A percentile compares a stretch with the other conserved stretches of the same genome.
These are phyloP conservation scores for Xylariaceae sp. DNA, from an alignment of 2,329 filamentous ascomycete genomes.

Conservation along the genomic window DNA sequence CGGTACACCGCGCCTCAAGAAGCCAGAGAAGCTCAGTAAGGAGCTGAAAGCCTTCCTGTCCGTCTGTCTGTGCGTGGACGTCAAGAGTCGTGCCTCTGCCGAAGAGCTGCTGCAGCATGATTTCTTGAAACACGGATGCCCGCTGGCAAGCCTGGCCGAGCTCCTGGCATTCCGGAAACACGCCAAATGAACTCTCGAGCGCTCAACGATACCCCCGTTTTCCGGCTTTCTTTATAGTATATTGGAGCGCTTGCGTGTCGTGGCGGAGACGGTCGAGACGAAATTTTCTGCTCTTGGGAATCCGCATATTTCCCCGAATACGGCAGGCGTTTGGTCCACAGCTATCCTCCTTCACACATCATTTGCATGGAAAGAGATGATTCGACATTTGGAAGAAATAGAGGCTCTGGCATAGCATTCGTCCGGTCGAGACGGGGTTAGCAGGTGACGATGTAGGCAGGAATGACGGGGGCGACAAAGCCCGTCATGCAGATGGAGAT, in stretches of 20 bases:
- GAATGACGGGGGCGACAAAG: no score
- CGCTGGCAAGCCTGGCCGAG: slow-evolving; percentile 73
- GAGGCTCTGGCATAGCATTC: slow-evolving; percentile 9
- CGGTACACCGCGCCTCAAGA: slow-evolving; percentile 93
- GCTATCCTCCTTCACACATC: slow-evolving; percentile 12
- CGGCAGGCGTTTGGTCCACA: slow-evolving; percentile 11
- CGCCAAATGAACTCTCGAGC: slow-evolving; percentile 41
- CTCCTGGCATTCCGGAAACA: slow-evolving; percentile 81
- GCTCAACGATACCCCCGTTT: slow-evolving; percentile 20
- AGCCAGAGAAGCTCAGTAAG: slow-evolving; percentile 95
- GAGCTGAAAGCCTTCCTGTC: slow-evolving; percentile 96
- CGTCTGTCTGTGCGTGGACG: slow-evolving; percentile 93
- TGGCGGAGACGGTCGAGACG: slow-evolving; percentile 8
- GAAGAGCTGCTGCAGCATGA: slow-evolving; percentile 86
- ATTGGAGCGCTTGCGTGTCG: slow-evolving; percentile 1
- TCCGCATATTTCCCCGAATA: slow-evolving; percentile 6
- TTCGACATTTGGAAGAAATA: slow-evolving; percentile 10
- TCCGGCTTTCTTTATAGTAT: slow-evolving; percentile 13
- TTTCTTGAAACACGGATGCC: slow-evolving; percentile 89
- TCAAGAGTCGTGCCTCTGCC: slow-evolving; percentile 87
- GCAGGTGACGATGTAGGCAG: no score
- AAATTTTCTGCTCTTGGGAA: slow-evolving; percentile 15
- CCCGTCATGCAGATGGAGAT: no score
- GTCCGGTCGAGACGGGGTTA: no score
- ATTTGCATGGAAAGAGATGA: slow-evolving; percentile 19